These are phyloP conservation scores for Mortierella alpina DNA, from an alignment of 192 early-diverging fungal species.

Conservation along the genomic window DNA sequence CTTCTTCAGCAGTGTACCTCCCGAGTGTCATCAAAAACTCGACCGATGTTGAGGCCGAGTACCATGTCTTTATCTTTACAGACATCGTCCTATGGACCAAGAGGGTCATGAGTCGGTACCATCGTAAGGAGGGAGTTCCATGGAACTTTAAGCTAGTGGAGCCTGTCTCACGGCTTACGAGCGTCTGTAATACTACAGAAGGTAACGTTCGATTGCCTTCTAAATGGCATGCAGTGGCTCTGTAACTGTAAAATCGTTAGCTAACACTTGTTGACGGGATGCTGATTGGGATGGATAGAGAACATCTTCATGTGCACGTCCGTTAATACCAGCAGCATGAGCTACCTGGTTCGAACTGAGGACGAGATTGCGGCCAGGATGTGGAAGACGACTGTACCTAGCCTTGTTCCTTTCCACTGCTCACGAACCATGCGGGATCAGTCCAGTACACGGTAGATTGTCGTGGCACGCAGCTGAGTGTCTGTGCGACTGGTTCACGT, in stretches of 20 bases:
- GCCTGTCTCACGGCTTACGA: conserved; percentile 40
- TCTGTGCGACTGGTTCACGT: no score
- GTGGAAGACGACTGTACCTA: conserved; percentile 48
- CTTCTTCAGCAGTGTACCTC: conserved; percentile 36
- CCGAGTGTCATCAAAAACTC: conserved; percentile 48
- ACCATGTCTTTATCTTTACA: conserved; percentile 51
- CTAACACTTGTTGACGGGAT: background rate
- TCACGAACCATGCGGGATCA: conserved; percentile 35
- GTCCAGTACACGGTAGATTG: background rate
- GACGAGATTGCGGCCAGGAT: conserved; percentile 42
- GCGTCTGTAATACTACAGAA: conserved; percentile 41
- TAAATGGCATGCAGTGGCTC: no score
- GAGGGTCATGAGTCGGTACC: conserved; percentile 45
- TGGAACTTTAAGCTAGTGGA: conserved; percentile 52
- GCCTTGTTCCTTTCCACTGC: conserved; percentile 45
- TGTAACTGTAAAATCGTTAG: background rate
- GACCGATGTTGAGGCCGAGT: conserved; percentile 43
- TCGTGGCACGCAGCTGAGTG: background rate
- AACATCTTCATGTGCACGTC: conserved; percentile 44
- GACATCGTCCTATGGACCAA: conserved; percentile 52
- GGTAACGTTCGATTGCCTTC: conserved; percentile 2
- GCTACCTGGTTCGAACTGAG: conserved; percentile 43
- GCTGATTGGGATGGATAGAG: conserved; percentile 3
- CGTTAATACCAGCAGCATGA: conserved; percentile 40
- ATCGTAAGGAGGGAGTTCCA: conserved; percentile 43